Evolutionary conservation across 2,329 filamentous ascomycete genomes (phyloP).

Genomic region (Colletotrichum ledebouriae): DNA sequence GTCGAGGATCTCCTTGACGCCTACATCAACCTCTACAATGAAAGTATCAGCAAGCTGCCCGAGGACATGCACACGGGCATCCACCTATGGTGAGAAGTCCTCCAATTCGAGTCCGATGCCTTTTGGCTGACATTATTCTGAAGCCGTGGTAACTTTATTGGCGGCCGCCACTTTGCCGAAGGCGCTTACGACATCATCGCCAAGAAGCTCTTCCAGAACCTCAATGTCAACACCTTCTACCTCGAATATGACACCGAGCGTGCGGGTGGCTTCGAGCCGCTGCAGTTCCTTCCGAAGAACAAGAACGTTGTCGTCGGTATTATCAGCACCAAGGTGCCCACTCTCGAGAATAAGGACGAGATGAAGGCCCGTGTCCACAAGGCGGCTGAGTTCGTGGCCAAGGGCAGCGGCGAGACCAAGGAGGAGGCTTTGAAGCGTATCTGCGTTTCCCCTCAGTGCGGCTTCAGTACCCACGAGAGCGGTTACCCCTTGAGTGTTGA

Average conservation of each 20-base stretch:
- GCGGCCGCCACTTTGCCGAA: conserved; percentile 75
- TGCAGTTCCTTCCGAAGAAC: conserved; percentile 70
- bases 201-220: conserved; percentile 72
- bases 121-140: no score
- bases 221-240: conserved; percentile 77
- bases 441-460: conserved; percentile 78
- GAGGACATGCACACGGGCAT: conserved; percentile 82
- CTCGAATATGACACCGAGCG: conserved; percentile 77
- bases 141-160: conserved; percentile 73
- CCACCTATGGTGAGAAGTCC: conserved; percentile 69
- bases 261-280: conserved; percentile 75
- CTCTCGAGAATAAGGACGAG: conserved; percentile 73
- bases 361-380: conserved; percentile 70
- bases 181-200: conserved; percentile 77
- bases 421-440: conserved; percentile 79
- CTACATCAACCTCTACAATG: conserved; percentile 84
- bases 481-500: conserved; percentile 78
- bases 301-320: conserved; percentile 75
- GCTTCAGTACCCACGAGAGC: conserved; percentile 80
- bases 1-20: conserved; percentile 78
- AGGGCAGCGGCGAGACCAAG: conserved; percentile 73
- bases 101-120: no score
- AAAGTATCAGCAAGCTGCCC: conserved; percentile 73
- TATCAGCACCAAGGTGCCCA: conserved; percentile 72
- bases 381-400: conserved; percentile 77